Conservation (phyloP, 345 rosid species). For the Salix dunnii region DNA sequence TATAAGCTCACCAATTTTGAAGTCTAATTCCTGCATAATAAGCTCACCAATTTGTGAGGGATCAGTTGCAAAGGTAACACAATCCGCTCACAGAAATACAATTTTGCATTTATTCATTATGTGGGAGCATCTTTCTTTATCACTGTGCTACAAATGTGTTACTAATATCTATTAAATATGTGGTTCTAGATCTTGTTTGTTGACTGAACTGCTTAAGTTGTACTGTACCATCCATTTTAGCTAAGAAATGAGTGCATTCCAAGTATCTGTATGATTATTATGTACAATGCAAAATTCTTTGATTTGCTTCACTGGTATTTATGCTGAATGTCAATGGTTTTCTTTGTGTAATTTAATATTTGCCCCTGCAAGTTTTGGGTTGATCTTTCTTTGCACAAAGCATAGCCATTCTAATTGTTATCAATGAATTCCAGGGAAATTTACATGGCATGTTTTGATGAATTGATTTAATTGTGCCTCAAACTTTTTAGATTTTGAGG, state of each 20-base stretch:
- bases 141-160: neutral
- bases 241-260: neutral
- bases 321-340: neutral
- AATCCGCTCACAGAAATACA: neutral
- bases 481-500: neutral
- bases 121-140: neutral
- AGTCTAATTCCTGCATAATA: neutral
- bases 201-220: neutral
- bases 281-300: neutral
- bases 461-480: constrained; percentile 2
- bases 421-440: neutral
- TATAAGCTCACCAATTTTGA: neutral
- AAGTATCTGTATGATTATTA: neutral
- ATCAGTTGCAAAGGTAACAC: neutral
- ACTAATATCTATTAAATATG: neutral
- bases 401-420: neutral
- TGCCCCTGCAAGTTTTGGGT: neutral
- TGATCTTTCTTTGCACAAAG: no score
- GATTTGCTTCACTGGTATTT: neutral
- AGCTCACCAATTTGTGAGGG: neutral
- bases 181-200: neutral
- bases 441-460: neutral
- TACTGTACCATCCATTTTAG: neutral
- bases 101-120: neutral
- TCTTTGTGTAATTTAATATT: neutral